Evolutionary conservation across 176 grass and related monocot species (phyloP), one percentile per base, ranked within the genome.

Genomic region (Musa schizocarpa): DNA sequence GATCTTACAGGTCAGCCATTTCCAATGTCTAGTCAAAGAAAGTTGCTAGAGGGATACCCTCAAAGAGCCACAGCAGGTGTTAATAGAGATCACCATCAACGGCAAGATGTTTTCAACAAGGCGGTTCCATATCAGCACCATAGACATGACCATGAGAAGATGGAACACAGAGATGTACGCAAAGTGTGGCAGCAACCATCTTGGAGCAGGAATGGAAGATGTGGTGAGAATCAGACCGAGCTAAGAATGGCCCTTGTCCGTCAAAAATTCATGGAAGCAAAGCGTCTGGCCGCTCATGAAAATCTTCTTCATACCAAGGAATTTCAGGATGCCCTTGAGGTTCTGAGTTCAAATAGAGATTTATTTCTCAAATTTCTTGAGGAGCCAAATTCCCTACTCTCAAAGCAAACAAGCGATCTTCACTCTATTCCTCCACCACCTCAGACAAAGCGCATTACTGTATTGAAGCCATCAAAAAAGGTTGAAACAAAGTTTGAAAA

Each of bases 311-410:
- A 89, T 23, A 89, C 95, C 19, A 76, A 84, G 66, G 82, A 99
- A 75, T 87, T 99, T 86, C 90, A 99, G 74, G 86, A 99, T 74
- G 86, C 90, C 55, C 73, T 99, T 50, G 88, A 94, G 76, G 81
- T 99, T 74, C 80, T 99, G 70, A 91, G 86, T 85, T 99, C 86
- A 80, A 94, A 99, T 51, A 88, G 72, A 86, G 95, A 99, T 81
- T 83, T 98, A 82, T 94, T 94, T 80, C 72, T 99, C 14, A 89
- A 87, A 78, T 94, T 94, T 89, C 95, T 94, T 74, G 88, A 94
- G 79, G 95, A 99, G 76, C 88, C 95, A 63, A 94, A 80, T 65
- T 89, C 84, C 61, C 64, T 80, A 73, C 86, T 99, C 73, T 87
- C 80, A 65, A 64, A 72, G 34, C 69, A 80, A 80, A 59, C 73